Conservation (phyloP, 2,329 filamentous ascomycete species). For the Talaromyces sp. region DNA sequence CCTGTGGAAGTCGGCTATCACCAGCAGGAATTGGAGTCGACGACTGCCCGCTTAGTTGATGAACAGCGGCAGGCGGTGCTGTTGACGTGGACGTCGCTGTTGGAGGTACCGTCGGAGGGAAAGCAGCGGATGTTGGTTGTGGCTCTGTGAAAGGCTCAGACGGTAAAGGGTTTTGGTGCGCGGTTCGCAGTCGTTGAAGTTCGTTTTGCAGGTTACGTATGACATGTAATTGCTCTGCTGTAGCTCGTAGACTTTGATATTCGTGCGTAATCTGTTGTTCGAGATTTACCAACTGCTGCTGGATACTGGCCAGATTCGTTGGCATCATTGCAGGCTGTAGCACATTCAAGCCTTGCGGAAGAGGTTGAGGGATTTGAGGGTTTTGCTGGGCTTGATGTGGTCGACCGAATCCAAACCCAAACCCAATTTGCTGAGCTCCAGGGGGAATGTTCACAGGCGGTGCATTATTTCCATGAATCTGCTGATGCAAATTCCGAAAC, state of each 20-base stretch:
- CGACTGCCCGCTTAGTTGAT: conserved; percentile 25
- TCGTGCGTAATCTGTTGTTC: conserved; percentile 68
- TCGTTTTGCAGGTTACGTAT: conserved; percentile 66
- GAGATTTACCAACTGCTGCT: conserved; percentile 60
- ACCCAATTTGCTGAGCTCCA: conserved; percentile 35
- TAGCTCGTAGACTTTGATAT: conserved; percentile 58
- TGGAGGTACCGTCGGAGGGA: conserved; percentile 23
- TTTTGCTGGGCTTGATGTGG: conserved; percentile 30
- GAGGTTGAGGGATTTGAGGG: conserved; percentile 18
- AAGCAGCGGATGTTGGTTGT: conserved; percentile 15
- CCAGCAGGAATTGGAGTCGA: conserved; percentile 38
- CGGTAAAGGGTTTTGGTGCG: conserved; percentile 33
- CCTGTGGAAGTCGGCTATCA: conserved; percentile 48
- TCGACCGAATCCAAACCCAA: conserved; percentile 37
- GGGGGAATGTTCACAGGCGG: conserved; percentile 28
- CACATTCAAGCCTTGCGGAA: not conserved
- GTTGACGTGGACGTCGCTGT: conserved; percentile 16
- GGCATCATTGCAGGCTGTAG: conserved; percentile 21
- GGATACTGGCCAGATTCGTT: conserved; percentile 41
- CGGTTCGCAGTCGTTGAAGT: conserved; percentile 60
- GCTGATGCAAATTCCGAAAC: conserved; percentile 64
- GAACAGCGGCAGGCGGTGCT: conserved; percentile 26
- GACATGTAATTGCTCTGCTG: conserved; percentile 65
- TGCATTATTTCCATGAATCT: conserved; percentile 52
- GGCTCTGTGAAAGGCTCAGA: conserved; percentile 13